Conservation (phyloP, 2,329 filamentous ascomycete genomes). For the Claviceps pazoutovae region DNA sequence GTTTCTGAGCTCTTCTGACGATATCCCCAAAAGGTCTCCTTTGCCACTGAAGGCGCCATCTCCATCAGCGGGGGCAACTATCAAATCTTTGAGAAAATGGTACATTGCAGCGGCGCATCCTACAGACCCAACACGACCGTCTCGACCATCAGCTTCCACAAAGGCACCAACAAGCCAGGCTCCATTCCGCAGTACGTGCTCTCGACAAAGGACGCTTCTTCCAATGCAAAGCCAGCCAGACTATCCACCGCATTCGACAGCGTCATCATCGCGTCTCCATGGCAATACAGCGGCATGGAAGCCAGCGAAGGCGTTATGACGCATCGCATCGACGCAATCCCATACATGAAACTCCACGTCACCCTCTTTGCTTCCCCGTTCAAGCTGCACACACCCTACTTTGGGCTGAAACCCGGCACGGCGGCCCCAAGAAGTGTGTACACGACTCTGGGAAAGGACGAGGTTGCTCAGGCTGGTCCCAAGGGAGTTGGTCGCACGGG, state of each 20-base stretch:
- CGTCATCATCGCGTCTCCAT: slow-evolving; percentile 70
- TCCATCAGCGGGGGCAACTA: slow-evolving; percentile 78
- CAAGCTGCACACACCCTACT: slow-evolving; percentile 56
- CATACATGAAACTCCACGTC: slow-evolving; percentile 76
- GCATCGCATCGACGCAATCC: slow-evolving; percentile 58
- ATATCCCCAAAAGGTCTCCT: slow-evolving; percentile 44
- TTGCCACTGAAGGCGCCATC: slow-evolving; percentile 76
- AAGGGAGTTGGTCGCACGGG: slow-evolving; percentile 56
- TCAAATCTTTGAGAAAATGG: slow-evolving; percentile 81
- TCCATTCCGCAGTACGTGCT: slow-evolving; percentile 34
- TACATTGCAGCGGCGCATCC: slow-evolving; percentile 46
- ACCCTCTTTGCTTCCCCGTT: slow-evolving; percentile 75
- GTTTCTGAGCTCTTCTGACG: not conserved
- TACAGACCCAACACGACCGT: slow-evolving; percentile 57
- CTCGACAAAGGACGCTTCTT: slow-evolving; percentile 18
- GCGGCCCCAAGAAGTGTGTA: slow-evolving; percentile 61
- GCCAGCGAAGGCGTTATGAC: slow-evolving; percentile 53
- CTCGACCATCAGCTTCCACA: slow-evolving; percentile 38
- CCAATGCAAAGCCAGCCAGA: slow-evolving; percentile 16
- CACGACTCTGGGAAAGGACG: slow-evolving; percentile 58
- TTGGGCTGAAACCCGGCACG: slow-evolving; percentile 46
- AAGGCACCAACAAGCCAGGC: slow-evolving; percentile 24
- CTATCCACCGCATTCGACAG: slow-evolving; percentile 54
- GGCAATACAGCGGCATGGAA: slow-evolving; percentile 63
- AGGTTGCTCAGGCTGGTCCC: slow-evolving; percentile 33